Percentiles rank a stretch among this genome's conserved stretches.
phyloP scores from a whole-genome alignment of 768 basidiomycete genomes.

The Lactifluus subvellereus region DNA sequence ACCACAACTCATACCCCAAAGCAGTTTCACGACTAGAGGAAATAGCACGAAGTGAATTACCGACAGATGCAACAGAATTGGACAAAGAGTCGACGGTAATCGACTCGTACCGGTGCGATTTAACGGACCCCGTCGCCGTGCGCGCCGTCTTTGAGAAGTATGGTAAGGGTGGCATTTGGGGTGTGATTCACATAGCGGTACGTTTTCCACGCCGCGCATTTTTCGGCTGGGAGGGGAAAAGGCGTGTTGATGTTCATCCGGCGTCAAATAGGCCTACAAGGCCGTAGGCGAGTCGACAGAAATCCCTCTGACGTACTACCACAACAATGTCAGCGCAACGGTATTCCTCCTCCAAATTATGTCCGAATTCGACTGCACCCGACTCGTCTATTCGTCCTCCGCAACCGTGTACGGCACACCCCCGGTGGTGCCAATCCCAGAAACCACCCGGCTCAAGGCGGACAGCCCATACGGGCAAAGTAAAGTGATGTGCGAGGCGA shows the following conservation, averaged over 20 bases:
- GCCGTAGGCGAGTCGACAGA: constrained; percentile 96
- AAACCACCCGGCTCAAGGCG: constrained; percentile 79
- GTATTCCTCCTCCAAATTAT: constrained; percentile 81
- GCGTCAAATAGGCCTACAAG: constrained; percentile 72
- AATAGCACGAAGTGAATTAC: constrained; percentile 71
- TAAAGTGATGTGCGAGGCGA: constrained; percentile 90
- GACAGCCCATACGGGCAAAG: constrained; percentile 94
- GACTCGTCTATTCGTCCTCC: constrained; percentile 95
- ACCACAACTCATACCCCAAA: constrained; percentile 81
- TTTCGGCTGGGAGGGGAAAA: not conserved
- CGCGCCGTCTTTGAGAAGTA: constrained; percentile 77
- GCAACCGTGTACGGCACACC: constrained; percentile 98
- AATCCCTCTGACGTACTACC: constrained; percentile 88
- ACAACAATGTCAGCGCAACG: constrained; percentile 89
- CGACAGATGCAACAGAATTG: constrained; percentile 52
- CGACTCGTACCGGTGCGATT: constrained; percentile 63
- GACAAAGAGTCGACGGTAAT: constrained; percentile 72
- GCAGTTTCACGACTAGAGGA: constrained; percentile 72
- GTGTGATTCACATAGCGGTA: constrained; percentile 92
- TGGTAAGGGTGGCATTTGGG: constrained; percentile 89
- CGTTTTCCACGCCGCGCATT: constrained; percentile 30
- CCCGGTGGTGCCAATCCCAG: constrained; percentile 87
- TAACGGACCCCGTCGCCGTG: constrained; percentile 67
- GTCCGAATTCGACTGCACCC: constrained; percentile 74
- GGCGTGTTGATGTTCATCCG: not conserved